Evolutionary conservation across 2,329 filamentous ascomycete species (phyloP).

Genomic region (Fusarium bactridioides): DNA sequence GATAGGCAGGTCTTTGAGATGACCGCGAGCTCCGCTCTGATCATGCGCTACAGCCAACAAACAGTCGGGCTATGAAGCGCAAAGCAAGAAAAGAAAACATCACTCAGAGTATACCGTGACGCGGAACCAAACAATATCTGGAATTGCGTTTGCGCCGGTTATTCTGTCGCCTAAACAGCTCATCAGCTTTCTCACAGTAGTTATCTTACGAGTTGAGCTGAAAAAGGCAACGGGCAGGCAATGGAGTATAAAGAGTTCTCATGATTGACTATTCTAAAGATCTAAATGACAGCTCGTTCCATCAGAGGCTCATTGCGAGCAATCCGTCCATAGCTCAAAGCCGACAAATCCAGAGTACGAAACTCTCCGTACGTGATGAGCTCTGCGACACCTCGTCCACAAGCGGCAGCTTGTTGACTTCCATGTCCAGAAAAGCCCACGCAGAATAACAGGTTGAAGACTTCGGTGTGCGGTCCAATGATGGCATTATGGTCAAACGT

Average conservation of each 20-base stretch:
- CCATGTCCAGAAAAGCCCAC: constrained; percentile 10
- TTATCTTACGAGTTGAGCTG: neutral
- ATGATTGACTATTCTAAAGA: neutral
- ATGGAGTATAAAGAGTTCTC: neutral
- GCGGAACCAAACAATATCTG: too few relatives aligned
- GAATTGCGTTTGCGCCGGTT: neutral
- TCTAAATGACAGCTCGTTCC: neutral
- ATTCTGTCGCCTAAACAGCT: neutral
- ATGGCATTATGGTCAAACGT: constrained; percentile 20
- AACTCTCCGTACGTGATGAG: constrained; percentile 13
- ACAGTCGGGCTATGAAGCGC: too few relatives aligned
- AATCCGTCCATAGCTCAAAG: constrained; percentile 3
- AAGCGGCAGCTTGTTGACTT: constrained; percentile 14
- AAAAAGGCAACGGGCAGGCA: too few relatives aligned
- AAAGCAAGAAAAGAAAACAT: neutral
- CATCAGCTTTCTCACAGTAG: neutral
- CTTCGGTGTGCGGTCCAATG: constrained; percentile 6
- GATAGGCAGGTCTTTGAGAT: neutral
- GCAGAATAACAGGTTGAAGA: neutral
- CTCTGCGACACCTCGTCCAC: constrained; percentile 9
- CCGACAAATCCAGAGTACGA: constrained; percentile 7
- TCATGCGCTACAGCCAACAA: neutral
- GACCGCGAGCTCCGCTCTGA: neutral
- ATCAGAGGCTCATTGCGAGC: neutral
- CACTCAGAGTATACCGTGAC: too few relatives aligned